These are phyloP conservation scores for Kluyveromyces starmeri DNA, from an alignment of 805 yeast species.

Conservation along the genomic window DNA sequence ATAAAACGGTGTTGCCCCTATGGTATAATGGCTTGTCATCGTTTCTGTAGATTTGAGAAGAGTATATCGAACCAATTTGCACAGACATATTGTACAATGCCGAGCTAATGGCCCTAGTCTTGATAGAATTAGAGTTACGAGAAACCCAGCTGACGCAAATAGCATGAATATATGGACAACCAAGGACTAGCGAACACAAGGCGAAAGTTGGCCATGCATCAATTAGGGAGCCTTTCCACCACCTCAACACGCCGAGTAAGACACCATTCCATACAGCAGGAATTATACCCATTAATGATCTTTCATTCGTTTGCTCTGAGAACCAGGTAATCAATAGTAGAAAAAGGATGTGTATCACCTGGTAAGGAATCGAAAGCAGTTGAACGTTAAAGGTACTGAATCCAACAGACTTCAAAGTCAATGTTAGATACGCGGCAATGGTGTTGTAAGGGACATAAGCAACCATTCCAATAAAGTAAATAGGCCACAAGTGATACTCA, in stretches of 20 bases:
- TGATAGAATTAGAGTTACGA: constrained; percentile 50
- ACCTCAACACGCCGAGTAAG: constrained; percentile 27
- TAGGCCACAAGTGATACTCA: constrained; percentile 52
- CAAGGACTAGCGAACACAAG: constrained; percentile 25
- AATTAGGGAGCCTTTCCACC: constrained; percentile 32
- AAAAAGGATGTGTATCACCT: constrained; percentile 31
- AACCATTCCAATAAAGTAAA: constrained; percentile 41
- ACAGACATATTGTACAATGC: constrained; percentile 57
- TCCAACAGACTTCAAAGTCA: constrained; percentile 40
- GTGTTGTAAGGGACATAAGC: constrained; percentile 32
- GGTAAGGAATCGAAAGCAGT: constrained; percentile 43
- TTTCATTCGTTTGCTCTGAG: constrained; percentile 30
- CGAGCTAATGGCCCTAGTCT: constrained; percentile 52
- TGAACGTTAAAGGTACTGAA: constrained; percentile 44
- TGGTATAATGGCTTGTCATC: constrained; percentile 53
- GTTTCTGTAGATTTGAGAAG: constrained; percentile 46
- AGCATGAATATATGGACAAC: constrained; percentile 42
- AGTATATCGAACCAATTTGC: constrained; percentile 48
- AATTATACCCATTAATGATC: constrained; percentile 20
- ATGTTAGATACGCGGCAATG: constrained; percentile 36
- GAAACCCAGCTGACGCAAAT: constrained; percentile 53
- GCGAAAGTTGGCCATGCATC: constrained; percentile 34
- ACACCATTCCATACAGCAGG: constrained; percentile 31
- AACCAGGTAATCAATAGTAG: constrained; percentile 31
- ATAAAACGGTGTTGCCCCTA: constrained; percentile 43